phyloP scores from a whole-genome alignment of 345 rosid species.

The Salix arbutifolia region DNA sequence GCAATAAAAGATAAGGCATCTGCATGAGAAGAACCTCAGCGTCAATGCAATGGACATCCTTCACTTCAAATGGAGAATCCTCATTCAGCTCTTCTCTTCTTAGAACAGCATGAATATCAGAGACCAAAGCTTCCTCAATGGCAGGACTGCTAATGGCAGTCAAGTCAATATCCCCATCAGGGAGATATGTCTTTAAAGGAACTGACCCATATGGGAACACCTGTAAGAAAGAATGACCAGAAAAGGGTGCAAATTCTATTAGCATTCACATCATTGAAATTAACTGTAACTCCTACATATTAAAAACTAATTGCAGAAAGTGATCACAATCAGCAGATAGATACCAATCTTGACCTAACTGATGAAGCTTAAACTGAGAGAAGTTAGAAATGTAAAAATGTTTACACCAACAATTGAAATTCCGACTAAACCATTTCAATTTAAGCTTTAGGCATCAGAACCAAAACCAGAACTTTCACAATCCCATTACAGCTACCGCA shows the following conservation, averaged over 20 bases:
- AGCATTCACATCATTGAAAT: not conserved
- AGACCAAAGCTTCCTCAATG: slow-evolving; percentile 53
- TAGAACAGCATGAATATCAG: slow-evolving; percentile 42
- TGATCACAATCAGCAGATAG: not conserved
- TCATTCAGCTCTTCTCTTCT: slow-evolving; percentile 40
- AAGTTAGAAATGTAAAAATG: not conserved
- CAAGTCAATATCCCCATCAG: slow-evolving; percentile 93
- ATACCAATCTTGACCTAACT: not conserved
- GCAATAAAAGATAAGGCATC: not conserved
- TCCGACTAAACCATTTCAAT: not conserved
- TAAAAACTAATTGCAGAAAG: not conserved
- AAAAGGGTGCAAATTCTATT: not conserved
- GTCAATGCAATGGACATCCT: slow-evolving; percentile 60
- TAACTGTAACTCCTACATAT: not conserved
- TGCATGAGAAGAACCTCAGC: slow-evolving; percentile 55
- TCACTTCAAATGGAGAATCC: slow-evolving; percentile 41
- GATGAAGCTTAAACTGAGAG: not conserved
- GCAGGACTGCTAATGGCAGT: slow-evolving; percentile 33
- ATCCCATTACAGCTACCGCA: not conserved
- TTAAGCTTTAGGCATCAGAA: not conserved
- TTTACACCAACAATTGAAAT: not conserved
- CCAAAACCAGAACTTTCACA: not conserved
- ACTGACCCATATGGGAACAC: slow-evolving; percentile 44
- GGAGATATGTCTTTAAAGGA: slow-evolving; percentile 80
- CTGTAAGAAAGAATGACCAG: slow-evolving; percentile 29